Percentiles rank a stretch among this genome's conserved stretches.
phyloP scores from a whole-genome alignment of 1,139 yeast genomes.

The Blastobotrys buckinghamii region DNA sequence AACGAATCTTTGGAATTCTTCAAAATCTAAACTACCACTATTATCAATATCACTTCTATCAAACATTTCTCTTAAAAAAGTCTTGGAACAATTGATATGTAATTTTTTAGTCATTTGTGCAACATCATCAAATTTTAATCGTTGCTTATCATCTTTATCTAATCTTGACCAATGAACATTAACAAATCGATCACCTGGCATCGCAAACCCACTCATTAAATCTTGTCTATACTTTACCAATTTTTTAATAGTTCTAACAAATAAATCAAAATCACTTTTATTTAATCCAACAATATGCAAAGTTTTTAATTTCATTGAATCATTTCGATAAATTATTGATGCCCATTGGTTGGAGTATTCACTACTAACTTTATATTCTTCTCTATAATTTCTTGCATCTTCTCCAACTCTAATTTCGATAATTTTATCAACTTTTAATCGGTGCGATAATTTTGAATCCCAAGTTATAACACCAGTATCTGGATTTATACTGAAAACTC shows the following conservation, averaged over 20 bases:
- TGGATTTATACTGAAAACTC: slow-evolving; percentile 42
- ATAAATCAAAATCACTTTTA: slow-evolving; percentile 51
- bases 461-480: slow-evolving; percentile 46
- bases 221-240: slow-evolving; percentile 46
- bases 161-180: slow-evolving; percentile 46
- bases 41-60: slow-evolving; percentile 43
- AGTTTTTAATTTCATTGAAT: slow-evolving; percentile 50
- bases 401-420: slow-evolving; percentile 59
- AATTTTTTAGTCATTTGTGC: slow-evolving; percentile 57
- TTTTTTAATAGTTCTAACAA: slow-evolving; percentile 43
- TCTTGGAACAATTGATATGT: slow-evolving; percentile 56
- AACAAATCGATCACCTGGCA: slow-evolving; percentile 51
- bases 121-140: slow-evolving; percentile 63
- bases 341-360: slow-evolving; percentile 71
- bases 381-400: slow-evolving; percentile 77
- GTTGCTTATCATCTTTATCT: slow-evolving; percentile 35
- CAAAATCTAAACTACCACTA: slow-evolving; percentile 51
- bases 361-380: slow-evolving; percentile 67
- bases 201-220: slow-evolving; percentile 46
- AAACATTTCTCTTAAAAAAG: slow-evolving; percentile 40
- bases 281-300: slow-evolving; percentile 73
- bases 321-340: slow-evolving; percentile 58
- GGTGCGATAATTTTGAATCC: slow-evolving; percentile 44
- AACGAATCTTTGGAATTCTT: slow-evolving; percentile 70
- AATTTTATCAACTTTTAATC: slow-evolving; percentile 64